Evolutionary conservation across 2,329 filamentous ascomycete species (phyloP).

Genomic region (Kalmusia sp.): DNA sequence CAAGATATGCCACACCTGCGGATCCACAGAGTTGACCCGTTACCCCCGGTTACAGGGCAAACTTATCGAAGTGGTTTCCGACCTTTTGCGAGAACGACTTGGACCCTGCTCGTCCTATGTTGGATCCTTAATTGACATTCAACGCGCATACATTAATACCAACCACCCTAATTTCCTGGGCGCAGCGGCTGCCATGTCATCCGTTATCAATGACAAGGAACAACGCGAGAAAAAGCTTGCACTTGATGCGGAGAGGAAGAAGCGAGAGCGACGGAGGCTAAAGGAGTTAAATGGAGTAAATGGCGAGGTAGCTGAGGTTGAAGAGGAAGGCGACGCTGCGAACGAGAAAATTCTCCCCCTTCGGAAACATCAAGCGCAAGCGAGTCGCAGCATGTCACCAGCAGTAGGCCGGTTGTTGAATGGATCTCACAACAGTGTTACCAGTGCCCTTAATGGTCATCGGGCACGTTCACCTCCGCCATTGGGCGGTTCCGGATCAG

Average conservation of each 20-base stretch:
- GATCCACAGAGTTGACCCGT: conserved; percentile 88
- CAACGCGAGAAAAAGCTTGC: conserved; percentile 88
- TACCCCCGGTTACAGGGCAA: conserved; percentile 95
- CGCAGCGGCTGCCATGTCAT: conserved; percentile 95
- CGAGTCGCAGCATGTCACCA: conserved; percentile 82
- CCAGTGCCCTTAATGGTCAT: conserved; percentile 71
- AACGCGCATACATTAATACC: conserved; percentile 98
- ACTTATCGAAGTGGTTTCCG: conserved; percentile 96
- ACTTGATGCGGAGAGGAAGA: conserved; percentile 82
- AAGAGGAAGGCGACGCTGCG: conserved; percentile 63
- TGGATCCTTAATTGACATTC: conserved; percentile 95
- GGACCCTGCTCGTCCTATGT: conserved; percentile 91
- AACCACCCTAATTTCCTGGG: conserved; percentile 99
- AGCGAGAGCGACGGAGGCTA: conserved; percentile 79
- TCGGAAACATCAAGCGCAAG: conserved; percentile 67
- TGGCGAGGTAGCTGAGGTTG: conserved; percentile 65
- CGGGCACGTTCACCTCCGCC: conserved; percentile 68
- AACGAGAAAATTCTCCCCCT: conserved; percentile 63
- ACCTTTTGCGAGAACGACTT: conserved; percentile 88
- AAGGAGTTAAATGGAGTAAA: conserved; percentile 77
- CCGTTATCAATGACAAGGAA: conserved; percentile 92
- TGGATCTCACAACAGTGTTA: conserved; percentile 61
- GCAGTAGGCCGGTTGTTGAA: conserved; percentile 71
- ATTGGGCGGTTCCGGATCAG: conserved; percentile 64
- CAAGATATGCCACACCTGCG: conserved; percentile 99